A percentile compares a stretch with the other conserved stretches of the same genome.
phyloP scores from a whole-genome alignment of 306 rosid species.

The Prunus campanulata region DNA sequence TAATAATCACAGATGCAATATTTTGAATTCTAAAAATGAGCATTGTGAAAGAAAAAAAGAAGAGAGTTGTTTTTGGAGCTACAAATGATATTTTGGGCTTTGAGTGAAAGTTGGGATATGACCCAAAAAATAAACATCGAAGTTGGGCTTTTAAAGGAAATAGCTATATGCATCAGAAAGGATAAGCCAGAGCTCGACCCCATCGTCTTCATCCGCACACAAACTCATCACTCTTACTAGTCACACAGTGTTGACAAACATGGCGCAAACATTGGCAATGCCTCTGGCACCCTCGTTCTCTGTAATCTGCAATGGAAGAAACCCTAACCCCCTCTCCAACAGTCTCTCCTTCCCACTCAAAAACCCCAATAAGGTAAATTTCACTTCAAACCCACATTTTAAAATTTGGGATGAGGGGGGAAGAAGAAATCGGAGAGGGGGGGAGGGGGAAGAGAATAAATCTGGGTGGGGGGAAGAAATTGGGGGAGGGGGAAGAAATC shows the following conservation, averaged over 20 bases:
- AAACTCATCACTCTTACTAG: not conserved
- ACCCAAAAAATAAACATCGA: too few relatives aligned
- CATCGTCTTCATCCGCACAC: conserved; percentile 11
- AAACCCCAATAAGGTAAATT: conserved; percentile 48
- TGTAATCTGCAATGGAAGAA: conserved; percentile 42
- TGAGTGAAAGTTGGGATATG: too few relatives aligned
- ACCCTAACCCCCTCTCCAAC: conserved; percentile 34
- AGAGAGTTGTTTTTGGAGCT: too few relatives aligned
- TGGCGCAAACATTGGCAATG: conserved; percentile 77
- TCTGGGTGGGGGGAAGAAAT: too few relatives aligned
- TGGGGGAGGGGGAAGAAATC: too few relatives aligned
- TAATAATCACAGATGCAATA: too few relatives aligned
- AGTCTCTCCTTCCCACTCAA: conserved; percentile 42
- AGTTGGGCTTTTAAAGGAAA: not conserved
- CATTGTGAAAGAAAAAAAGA: too few relatives aligned
- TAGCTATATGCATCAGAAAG: not conserved
- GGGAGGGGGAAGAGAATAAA: too few relatives aligned
- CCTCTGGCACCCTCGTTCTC: conserved; percentile 73
- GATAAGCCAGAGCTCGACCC: conserved; percentile 6
- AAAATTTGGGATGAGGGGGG: not conserved
- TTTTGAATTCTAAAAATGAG: too few relatives aligned
- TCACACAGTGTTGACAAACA: conserved; percentile 14
- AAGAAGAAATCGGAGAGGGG: too few relatives aligned
- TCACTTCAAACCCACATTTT: not conserved
- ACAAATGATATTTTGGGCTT: not conserved